Conservation (phyloP, 768 basidiomycete species). For the Pulveroboletus ravenelii region DNA sequence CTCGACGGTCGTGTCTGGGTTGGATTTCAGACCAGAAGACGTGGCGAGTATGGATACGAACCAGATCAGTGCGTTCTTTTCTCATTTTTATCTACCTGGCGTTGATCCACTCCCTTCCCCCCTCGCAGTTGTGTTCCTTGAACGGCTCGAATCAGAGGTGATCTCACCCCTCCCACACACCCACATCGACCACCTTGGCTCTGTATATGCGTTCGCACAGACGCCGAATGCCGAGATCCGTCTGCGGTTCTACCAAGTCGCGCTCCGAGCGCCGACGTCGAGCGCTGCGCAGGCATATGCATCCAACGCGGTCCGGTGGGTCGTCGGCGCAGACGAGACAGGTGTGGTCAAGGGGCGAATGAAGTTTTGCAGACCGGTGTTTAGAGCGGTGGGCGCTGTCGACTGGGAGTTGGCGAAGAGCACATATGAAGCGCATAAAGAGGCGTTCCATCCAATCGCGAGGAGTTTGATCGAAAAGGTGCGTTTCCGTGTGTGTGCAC, state of each 20-base stretch:
- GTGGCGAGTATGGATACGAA: constrained; percentile 62
- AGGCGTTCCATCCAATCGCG: constrained; percentile 73
- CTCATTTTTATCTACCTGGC: too few species aligned
- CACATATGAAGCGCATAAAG: constrained; percentile 45
- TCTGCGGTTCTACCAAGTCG: constrained; percentile 71
- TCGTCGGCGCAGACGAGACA: constrained; percentile 52
- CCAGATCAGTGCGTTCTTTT: constrained; percentile 57
- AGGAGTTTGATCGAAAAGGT: constrained; percentile 74
- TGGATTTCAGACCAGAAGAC: constrained; percentile 58
- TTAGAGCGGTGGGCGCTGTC: constrained; percentile 51
- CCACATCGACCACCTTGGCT: constrained; percentile 57
- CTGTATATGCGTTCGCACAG: constrained; percentile 39
- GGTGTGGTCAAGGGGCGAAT: constrained; percentile 71
- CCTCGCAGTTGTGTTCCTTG: constrained; percentile 72
- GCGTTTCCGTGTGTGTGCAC: too few species aligned
- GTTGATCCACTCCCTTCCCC: not conserved
- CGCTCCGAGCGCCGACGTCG: constrained; percentile 47
- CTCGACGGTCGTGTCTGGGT: constrained; percentile 38
- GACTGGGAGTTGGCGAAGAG: constrained; percentile 48
- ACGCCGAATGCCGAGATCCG: constrained; percentile 75
- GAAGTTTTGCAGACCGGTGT: constrained; percentile 77
- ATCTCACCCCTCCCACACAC: constrained; percentile 53
- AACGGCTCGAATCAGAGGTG: constrained; percentile 54
- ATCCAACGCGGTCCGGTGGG: constrained; percentile 57
- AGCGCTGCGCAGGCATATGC: constrained; percentile 50